Evolutionary conservation across 2,329 filamentous ascomycete species (phyloP), one percentile per base, ranked within the genome.

Genomic region (Botrytis pseudocinerea): DNA sequence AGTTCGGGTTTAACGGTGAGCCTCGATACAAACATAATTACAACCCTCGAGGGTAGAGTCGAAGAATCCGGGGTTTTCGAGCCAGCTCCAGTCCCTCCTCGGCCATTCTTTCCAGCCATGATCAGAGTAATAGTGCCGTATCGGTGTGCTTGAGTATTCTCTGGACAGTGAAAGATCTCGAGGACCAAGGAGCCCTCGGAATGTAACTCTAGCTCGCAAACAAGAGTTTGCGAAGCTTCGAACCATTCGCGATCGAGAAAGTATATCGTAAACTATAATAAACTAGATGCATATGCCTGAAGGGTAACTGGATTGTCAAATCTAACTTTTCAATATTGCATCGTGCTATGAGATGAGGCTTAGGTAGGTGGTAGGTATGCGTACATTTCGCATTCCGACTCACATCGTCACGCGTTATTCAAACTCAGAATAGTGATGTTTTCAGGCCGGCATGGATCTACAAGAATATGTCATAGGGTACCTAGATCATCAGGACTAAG

Each of bases 21-120:
- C 51, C 70, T 70, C 44, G 59, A 64, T 69, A 25, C 16, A 46
- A 32, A 57, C 16, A 59, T 32, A 65, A 71, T 71, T 71, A 32
- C 32, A 42, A 71, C 22, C 70, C 70, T 71, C n/a, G 25, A 71
- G 61, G 70, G 61, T 71, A 35, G 61, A 35, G n/a, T 35, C 22
- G 22, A 72, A 25, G 68, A 72, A 72, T 69, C 63, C 54, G 63
- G 70, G 70, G 70, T 72, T 72, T 44, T 42, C 25, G 40, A 40
- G 59, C n/a, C 70, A 69, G 42, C 35, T 60, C 54, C 57, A 69
- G 64, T 59, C 38, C 65, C 61, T n/a, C 51, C 51, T 69, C 63
- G 70, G 51, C 25, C 63, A 57, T 38, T 48, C 51, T 60, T 51
- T 54, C 46, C 35, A 42, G 35, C 60, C 59, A 71, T 57, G 3